Evolutionary conservation across 345 rosid genomes (phyloP).

Genomic region (Salix exigua): DNA sequence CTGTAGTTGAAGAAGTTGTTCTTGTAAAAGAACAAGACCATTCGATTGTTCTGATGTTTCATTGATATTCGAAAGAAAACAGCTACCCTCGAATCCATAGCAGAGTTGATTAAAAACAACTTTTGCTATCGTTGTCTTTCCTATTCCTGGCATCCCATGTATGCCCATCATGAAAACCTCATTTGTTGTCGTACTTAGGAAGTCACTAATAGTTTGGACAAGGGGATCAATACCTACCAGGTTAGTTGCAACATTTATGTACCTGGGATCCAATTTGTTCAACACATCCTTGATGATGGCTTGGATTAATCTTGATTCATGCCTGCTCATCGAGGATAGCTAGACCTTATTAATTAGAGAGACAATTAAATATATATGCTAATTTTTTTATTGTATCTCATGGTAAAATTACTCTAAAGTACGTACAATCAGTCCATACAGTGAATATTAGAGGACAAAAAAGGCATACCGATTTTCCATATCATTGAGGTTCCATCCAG

Average conservation of each 20-base stretch:
- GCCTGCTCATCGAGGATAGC: not conserved
- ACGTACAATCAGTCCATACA: too few species aligned
- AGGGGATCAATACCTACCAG: not conserved
- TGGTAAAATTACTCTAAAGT: too few species aligned
- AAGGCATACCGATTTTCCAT: too few species aligned
- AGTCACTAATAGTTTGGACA: not conserved
- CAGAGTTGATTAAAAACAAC: not conserved
- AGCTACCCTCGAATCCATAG: not conserved
- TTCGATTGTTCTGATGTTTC: not conserved
- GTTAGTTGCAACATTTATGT: not conserved
- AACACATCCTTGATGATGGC: constrained; percentile 23
- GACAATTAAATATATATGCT: not conserved
- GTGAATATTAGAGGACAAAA: too few species aligned
- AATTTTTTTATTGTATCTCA: too few species aligned
- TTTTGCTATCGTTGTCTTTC: not conserved
- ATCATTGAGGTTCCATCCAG: too few species aligned
- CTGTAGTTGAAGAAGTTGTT: too few species aligned
- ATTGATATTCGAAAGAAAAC: not conserved
- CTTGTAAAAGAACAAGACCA: not conserved
- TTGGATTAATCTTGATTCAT: constrained; percentile 26
- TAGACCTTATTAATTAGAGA: not conserved
- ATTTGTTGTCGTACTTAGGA: not conserved
- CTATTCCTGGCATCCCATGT: not conserved
- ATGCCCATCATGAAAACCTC: not conserved
- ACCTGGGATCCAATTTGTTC: constrained; percentile 16